Conservation (phyloP, 805 yeast species). For the Debaryomyces tyrocola region DNA sequence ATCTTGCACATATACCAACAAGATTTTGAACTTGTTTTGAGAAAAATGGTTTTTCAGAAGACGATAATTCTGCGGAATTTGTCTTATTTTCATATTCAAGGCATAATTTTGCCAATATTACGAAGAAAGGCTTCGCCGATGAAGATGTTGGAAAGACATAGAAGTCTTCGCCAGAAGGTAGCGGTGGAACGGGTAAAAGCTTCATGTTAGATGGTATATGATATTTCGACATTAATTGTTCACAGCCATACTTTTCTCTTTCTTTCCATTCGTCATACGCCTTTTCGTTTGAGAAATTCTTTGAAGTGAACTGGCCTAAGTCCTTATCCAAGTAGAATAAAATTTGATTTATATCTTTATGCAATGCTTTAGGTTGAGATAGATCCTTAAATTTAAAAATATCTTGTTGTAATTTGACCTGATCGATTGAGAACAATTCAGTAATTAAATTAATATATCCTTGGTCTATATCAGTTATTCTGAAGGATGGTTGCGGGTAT, state of each 20-base stretch:
- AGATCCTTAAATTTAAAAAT: constrained; percentile 40
- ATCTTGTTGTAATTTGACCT: constrained; percentile 54
- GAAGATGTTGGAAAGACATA: constrained; percentile 33
- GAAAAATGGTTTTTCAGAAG: constrained; percentile 21
- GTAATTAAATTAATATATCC: constrained; percentile 43
- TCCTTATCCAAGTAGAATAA: constrained; percentile 36
- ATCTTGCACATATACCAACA: constrained; percentile 43
- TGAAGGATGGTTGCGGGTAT: constrained; percentile 50
- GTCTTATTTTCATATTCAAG: constrained; percentile 35
- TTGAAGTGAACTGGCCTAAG: constrained; percentile 38
- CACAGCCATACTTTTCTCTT: constrained; percentile 24
- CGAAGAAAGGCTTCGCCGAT: constrained; percentile 39
- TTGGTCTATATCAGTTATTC: constrained; percentile 54
- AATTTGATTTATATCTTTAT: constrained; percentile 35
- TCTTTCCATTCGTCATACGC: constrained; percentile 35
- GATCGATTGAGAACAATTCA: constrained; percentile 50
- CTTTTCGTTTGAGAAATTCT: constrained; percentile 18
- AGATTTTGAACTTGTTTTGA: constrained; percentile 46
- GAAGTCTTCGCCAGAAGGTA: constrained; percentile 37
- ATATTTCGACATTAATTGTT: constrained; percentile 25
- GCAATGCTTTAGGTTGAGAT: constrained; percentile 39
- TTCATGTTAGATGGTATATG: constrained; percentile 32
- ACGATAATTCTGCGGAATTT: constrained; percentile 1
- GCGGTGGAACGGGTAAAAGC: constrained; percentile 28
- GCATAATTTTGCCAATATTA: constrained; percentile 42